phyloP scores from a whole-genome alignment of 2,329 filamentous ascomycete genomes.

The Fonsecaea nubica region DNA sequence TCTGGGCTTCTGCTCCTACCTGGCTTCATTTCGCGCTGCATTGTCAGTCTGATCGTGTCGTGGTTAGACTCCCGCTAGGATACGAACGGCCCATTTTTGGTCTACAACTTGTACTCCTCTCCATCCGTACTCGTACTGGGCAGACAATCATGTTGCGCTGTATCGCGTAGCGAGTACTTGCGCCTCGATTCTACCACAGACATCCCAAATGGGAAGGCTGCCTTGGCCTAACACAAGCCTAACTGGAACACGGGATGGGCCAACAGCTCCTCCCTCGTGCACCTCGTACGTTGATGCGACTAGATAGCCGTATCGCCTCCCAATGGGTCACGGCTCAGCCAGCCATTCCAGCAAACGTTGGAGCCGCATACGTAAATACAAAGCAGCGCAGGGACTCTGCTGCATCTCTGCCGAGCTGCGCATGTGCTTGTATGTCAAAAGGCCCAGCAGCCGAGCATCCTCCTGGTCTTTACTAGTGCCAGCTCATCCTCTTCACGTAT shows the following conservation, averaged over 20 bases:
- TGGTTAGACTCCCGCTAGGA: background rate
- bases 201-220: background rate
- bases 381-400: background rate
- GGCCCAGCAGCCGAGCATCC: conserved; percentile 4
- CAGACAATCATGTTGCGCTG: background rate
- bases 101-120: background rate
- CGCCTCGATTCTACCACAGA: background rate
- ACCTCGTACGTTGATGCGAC: conserved; percentile 9
- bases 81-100: background rate
- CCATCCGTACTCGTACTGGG: background rate
- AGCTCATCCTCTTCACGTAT: conserved; percentile 21
- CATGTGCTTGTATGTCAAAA: conserved; percentile 7
- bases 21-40: conserved; percentile 7
- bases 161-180: background rate
- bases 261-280: background rate
- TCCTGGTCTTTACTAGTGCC: conserved; percentile 3
- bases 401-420: conserved; percentile 7
- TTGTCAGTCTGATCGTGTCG: background rate
- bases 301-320: conserved; percentile 2
- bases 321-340: conserved; percentile 14
- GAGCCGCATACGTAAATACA: conserved; percentile 9
- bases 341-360: background rate
- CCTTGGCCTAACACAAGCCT: background rate
- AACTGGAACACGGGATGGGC: background rate
- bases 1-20: conserved; percentile 12